These are phyloP conservation scores for Colletotrichum coccodes DNA, from an alignment of 2,329 filamentous ascomycete genomes.

Conservation along the genomic window DNA sequence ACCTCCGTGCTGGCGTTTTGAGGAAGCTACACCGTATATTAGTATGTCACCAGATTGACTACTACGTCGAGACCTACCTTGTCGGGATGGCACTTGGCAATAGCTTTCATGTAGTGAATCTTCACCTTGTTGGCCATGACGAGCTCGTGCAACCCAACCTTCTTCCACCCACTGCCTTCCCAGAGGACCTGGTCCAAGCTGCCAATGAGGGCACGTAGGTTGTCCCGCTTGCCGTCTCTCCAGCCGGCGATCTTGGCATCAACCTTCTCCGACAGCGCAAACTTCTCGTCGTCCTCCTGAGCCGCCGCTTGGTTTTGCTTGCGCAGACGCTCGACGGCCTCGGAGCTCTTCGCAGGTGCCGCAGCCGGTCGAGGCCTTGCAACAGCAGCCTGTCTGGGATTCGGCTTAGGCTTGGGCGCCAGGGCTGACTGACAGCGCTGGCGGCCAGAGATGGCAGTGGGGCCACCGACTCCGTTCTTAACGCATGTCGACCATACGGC, in stretches of 20 bases:
- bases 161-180: slow-evolving; percentile 95
- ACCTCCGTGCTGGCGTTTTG: slow-evolving; percentile 74
- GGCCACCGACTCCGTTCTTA: slow-evolving; percentile 85
- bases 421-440: slow-evolving; percentile 90
- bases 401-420: slow-evolving; percentile 70
- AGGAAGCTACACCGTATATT: slow-evolving; percentile 58
- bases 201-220: slow-evolving; percentile 85
- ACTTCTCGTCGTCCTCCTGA: slow-evolving; percentile 89
- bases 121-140: slow-evolving; percentile 96
- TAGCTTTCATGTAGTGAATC: slow-evolving; percentile 98
- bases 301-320: slow-evolving; percentile 88
- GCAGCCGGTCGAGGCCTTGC: slow-evolving; percentile 51
- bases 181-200: slow-evolving; percentile 91
- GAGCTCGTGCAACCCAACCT: slow-evolving; percentile 92
- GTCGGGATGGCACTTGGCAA: slow-evolving; percentile 97
- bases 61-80: slow-evolving; percentile 74
- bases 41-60: not conserved
- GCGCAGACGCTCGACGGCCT: slow-evolving; percentile 84
- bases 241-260: slow-evolving; percentile 82
- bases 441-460: slow-evolving; percentile 84
- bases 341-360: slow-evolving; percentile 65
- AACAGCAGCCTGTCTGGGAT: slow-evolving; percentile 50
- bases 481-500: slow-evolving; percentile 85
- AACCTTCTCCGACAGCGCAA: slow-evolving; percentile 86
- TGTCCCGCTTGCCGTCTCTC: slow-evolving; percentile 93